Conservation (phyloP, 1,284 basidiomycete species). For the Cryptococcus sp. region DNA sequence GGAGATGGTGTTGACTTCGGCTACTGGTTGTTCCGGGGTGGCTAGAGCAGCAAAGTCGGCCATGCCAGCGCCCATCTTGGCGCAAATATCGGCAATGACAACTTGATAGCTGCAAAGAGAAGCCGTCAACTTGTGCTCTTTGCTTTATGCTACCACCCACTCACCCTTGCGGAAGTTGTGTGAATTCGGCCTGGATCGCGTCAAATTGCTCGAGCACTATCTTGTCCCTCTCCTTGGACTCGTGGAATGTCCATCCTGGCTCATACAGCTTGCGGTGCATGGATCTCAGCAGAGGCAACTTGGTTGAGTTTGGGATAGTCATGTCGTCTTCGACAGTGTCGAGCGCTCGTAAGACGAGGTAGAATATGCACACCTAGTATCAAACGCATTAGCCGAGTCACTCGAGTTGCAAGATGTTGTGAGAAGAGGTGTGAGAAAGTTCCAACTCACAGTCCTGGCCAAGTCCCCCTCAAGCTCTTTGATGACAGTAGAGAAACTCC, state of each 20-base stretch:
- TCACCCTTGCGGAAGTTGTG: constrained; percentile 65
- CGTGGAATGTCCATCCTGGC: constrained; percentile 85
- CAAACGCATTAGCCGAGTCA: not conserved
- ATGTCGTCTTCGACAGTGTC: constrained; percentile 99
- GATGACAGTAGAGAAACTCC: constrained; percentile 91
- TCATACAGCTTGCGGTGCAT: constrained; percentile 81
- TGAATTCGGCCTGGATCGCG: constrained; percentile 79
- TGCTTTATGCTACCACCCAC: constrained; percentile 36
- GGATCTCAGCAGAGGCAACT: constrained; percentile 79
- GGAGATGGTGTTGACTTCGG: constrained; percentile 67
- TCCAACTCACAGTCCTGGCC: constrained; percentile 74
- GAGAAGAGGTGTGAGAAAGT: too few relatives aligned
- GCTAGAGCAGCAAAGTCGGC: constrained; percentile 88
- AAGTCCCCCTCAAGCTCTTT: constrained; percentile 96
- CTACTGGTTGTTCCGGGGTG: constrained; percentile 66
- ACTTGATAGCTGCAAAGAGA: constrained; percentile 66
- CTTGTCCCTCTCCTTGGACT: constrained; percentile 83
- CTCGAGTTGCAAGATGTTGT: too few relatives aligned
- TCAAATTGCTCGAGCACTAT: constrained; percentile 85
- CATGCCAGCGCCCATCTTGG: constrained; percentile 93
- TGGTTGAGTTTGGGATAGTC: constrained; percentile 83
- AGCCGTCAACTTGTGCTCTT: not conserved
- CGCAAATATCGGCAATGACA: constrained; percentile 78
- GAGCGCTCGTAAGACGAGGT: constrained; percentile 86
- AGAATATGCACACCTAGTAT: constrained; percentile 85